A percentile compares a stretch with the other conserved stretches of the same genome.
Evolutionary conservation across 305 asterid species (phyloP).

Genomic region (Solanum hybrid): DNA sequence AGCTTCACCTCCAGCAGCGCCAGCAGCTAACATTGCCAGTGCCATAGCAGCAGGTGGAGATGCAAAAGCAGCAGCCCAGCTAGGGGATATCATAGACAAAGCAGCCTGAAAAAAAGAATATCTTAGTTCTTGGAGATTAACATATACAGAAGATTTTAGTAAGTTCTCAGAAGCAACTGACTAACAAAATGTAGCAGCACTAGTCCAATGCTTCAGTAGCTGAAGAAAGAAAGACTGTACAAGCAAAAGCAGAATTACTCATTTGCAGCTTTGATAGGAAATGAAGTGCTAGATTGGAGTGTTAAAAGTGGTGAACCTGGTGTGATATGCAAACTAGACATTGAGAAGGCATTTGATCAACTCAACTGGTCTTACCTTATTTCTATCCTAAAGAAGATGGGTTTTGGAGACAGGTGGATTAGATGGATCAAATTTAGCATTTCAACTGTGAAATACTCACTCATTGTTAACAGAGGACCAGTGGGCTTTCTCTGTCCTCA

Average conservation of each 20-base stretch:
- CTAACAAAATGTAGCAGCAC: not conserved
- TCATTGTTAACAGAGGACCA: not conserved
- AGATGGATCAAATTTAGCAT: not conserved
- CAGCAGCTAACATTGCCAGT: constrained; percentile 98
- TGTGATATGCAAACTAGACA: not conserved
- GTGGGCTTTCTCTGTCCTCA: not conserved
- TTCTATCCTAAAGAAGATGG: not conserved
- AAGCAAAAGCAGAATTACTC: not conserved
- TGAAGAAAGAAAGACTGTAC: not conserved
- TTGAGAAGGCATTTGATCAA: not conserved
- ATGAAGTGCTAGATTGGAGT: not conserved
- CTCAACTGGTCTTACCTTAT: not conserved
- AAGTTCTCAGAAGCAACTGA: not conserved
- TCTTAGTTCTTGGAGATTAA: constrained; percentile 1
- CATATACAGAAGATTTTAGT: not conserved
- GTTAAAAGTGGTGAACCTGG: not conserved
- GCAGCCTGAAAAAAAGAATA: constrained; percentile 59
- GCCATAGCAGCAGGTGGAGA: constrained; percentile 99
- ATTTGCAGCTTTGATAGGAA: not conserved
- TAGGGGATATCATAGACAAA: constrained; percentile 88
- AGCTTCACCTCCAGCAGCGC: constrained; percentile 95
- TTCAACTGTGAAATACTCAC: not conserved
- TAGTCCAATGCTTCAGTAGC: not conserved
- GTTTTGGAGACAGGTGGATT: not conserved
- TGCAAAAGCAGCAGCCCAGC: constrained; percentile 99